phyloP scores from a whole-genome alignment of 768 basidiomycete genomes.

The Clitopilus hobsonii region DNA sequence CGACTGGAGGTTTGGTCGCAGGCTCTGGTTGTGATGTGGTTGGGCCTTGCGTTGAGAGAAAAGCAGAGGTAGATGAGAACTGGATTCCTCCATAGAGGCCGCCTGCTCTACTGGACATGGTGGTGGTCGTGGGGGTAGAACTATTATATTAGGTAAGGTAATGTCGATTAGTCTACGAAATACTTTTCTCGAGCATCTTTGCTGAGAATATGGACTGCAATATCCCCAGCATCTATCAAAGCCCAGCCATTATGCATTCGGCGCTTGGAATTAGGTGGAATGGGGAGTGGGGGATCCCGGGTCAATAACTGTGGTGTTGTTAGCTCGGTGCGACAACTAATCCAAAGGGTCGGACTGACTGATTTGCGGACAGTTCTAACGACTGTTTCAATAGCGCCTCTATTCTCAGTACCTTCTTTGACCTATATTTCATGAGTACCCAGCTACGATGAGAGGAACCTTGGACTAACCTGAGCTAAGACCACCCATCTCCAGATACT shows the following conservation, averaged over 20 bases:
- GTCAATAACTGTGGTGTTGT: slow-evolving; percentile 44
- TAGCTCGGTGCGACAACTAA: not conserved
- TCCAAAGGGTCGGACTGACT: slow-evolving; percentile 34
- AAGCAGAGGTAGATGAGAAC: slow-evolving; percentile 66
- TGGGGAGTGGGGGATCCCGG: slow-evolving; percentile 49
- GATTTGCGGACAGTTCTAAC: slow-evolving; percentile 66
- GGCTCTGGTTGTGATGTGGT: slow-evolving; percentile 20
- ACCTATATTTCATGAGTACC: slow-evolving; percentile 39
- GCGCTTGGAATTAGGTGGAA: slow-evolving; percentile 62
- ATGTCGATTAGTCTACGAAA: slow-evolving; percentile 23
- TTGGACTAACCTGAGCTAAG: slow-evolving; percentile 55
- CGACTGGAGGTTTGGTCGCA: slow-evolving; percentile 18
- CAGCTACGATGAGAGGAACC: not conserved
- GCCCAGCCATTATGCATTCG: slow-evolving; percentile 72
- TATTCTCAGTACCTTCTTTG: slow-evolving; percentile 79
- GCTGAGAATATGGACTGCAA: slow-evolving; percentile 77
- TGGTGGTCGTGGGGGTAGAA: slow-evolving; percentile 17
- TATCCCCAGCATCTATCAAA: slow-evolving; percentile 76
- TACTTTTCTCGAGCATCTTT: slow-evolving; percentile 62
- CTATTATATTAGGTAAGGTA: slow-evolving; percentile 9
- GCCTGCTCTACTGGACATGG: slow-evolving; percentile 75
- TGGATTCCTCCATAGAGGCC: slow-evolving; percentile 86
- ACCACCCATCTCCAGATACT: slow-evolving; percentile 79
- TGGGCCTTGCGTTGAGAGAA: slow-evolving; percentile 25
- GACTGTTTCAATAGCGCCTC: slow-evolving; percentile 74